A percentile compares a stretch with the other conserved stretches of the same genome.
Conservation (phyloP, 768 basidiomycete species). For the Mycena galericulata region DNA sequence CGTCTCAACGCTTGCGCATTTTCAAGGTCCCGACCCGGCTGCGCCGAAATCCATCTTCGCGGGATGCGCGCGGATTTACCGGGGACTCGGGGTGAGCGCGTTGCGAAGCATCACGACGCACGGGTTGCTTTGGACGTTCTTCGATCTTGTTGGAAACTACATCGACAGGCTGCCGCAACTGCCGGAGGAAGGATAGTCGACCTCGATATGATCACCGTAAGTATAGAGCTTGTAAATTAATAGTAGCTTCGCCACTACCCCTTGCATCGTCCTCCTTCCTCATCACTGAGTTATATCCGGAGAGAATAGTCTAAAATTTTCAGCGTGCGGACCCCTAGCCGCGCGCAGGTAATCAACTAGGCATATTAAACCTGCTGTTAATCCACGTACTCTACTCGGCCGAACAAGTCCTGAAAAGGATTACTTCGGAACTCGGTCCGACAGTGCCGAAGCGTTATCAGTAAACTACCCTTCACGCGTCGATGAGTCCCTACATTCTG, state of each 20-base stretch:
- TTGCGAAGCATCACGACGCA: constrained; percentile 93
- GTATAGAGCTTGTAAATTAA: constrained; percentile 29
- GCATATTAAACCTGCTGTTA: too few relatives aligned
- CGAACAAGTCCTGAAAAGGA: too few relatives aligned
- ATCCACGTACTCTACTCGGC: too few relatives aligned
- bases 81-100: constrained; percentile 94
- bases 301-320: too few relatives aligned
- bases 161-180: constrained; percentile 68
- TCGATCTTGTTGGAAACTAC: constrained; percentile 82
- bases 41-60: constrained; percentile 80
- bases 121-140: constrained; percentile 93
- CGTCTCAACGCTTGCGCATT: background rate
- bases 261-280: background rate
- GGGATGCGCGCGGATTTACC: constrained; percentile 89
- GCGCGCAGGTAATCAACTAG: too few relatives aligned
- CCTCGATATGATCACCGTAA: background rate
- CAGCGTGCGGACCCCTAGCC: too few relatives aligned
- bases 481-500: constrained; percentile 40
- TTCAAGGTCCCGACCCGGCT: constrained; percentile 79
- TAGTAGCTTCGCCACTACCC: constrained; percentile 13
- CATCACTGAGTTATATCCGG: too few relatives aligned
- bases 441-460: too few relatives aligned
- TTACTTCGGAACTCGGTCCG: too few relatives aligned
- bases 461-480: too few relatives aligned
- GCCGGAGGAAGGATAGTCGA: constrained; percentile 21